Percentiles rank a stretch among this genome's conserved stretches.
phyloP scores from a whole-genome alignment of 768 basidiomycete genomes.

The Lyophyllum decastes region DNA sequence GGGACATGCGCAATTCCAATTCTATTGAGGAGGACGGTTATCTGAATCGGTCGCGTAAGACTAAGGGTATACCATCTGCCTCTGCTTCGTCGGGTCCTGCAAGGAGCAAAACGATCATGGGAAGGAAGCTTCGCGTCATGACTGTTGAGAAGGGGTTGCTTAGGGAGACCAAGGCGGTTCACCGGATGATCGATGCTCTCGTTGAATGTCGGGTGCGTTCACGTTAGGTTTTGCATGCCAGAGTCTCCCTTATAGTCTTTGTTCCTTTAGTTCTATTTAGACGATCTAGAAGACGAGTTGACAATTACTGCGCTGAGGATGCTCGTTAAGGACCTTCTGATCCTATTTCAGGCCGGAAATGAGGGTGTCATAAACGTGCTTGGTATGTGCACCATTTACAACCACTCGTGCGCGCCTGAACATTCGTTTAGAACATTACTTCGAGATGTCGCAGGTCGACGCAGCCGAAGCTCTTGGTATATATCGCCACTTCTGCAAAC shows the following conservation, averaged over 20 bases:
- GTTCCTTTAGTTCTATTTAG: constrained; percentile 78
- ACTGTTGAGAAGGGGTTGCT: constrained; percentile 95
- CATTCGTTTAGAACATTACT: constrained; percentile 76
- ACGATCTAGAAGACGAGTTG: constrained; percentile 90
- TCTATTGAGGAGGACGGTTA: constrained; percentile 61
- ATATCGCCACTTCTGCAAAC: constrained; percentile 92
- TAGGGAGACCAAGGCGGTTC: constrained; percentile 89
- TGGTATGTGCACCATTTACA: constrained; percentile 44
- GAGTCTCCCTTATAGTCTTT: not conserved
- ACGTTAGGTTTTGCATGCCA: constrained; percentile 2
- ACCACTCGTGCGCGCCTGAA: constrained; percentile 23
- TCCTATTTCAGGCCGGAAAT: constrained; percentile 94
- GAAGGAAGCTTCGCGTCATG: constrained; percentile 85
- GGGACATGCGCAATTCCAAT: constrained; percentile 72
- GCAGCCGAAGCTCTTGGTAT: constrained; percentile 81
- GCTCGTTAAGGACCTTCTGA: constrained; percentile 94
- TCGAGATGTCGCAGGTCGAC: constrained; percentile 96
- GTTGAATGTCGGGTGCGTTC: constrained; percentile 84
- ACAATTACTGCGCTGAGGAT: constrained; percentile 87
- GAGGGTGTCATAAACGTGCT: constrained; percentile 88
- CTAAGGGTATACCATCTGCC: constrained; percentile 24
- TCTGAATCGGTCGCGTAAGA: constrained; percentile 22
- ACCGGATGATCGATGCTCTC: constrained; percentile 85
- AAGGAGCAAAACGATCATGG: constrained; percentile 77
- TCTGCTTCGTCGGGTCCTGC: constrained; percentile 36